Conservation (phyloP, 352 stramenopile species). For the Phytophthora tubulina region DNA sequence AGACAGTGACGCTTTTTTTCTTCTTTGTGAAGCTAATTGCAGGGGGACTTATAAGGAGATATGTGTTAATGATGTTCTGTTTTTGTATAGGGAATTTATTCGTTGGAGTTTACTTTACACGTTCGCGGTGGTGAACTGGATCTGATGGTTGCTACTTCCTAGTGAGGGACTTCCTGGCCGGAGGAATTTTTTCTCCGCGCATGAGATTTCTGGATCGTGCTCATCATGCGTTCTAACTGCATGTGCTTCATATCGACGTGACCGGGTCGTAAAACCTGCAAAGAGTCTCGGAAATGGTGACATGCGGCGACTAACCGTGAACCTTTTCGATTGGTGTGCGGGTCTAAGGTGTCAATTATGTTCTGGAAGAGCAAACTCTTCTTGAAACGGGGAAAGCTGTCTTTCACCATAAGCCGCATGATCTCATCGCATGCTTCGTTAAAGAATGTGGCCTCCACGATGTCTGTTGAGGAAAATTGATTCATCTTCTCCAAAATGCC, state of each 20-base stretch:
- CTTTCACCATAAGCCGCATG: conserved; percentile 83
- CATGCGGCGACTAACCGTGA: conserved; percentile 72
- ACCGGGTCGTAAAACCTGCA: conserved; percentile 63
- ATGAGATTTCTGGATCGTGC: conserved; percentile 71
- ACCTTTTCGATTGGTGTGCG: conserved; percentile 69
- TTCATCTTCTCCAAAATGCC: conserved; percentile 37
- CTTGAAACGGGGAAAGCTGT: conserved; percentile 86
- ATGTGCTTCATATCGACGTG: conserved; percentile 67
- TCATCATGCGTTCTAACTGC: conserved; percentile 75
- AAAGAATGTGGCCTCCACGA: conserved; percentile 56
- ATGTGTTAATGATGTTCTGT: conserved; percentile 8
- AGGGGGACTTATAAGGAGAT: background rate
- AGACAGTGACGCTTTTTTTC: conserved; percentile 34
- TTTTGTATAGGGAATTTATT: conserved; percentile 10
- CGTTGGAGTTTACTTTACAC: no score
- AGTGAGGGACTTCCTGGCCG: conserved; percentile 8
- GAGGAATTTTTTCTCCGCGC: conserved; percentile 44
- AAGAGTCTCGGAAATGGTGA: conserved; percentile 76
- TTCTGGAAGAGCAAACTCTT: conserved; percentile 74
- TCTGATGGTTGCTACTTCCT: conserved; percentile 12
- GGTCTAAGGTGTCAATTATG: conserved; percentile 70
- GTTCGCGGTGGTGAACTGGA: background rate
- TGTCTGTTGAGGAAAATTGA: conserved; percentile 31
- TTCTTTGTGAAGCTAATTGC: background rate
- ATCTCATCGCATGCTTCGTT: conserved; percentile 77